phyloP scores from a whole-genome alignment of 2,329 filamentous ascomycete species.

The Claviceps purpurea region DNA sequence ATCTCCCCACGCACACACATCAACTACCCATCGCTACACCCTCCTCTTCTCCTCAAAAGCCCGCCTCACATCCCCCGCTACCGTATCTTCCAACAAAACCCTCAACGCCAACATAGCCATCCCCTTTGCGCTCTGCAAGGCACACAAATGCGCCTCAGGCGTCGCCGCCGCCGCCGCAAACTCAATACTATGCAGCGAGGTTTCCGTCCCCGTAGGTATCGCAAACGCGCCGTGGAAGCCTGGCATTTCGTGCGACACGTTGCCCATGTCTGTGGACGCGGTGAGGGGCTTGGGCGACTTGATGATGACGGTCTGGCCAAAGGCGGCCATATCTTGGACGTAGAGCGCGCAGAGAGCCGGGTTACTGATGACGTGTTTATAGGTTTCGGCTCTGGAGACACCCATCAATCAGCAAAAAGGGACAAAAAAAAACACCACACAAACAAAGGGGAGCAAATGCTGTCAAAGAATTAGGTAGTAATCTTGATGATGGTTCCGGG shows the following conservation, averaged over 20 bases:
- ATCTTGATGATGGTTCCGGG: no score
- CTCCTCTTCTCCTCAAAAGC: not conserved
- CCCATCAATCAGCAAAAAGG: not conserved
- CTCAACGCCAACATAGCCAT: slow-evolving; percentile 25
- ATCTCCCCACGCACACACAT: not conserved
- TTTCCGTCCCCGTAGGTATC: slow-evolving; percentile 24
- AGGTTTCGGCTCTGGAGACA: slow-evolving; percentile 19
- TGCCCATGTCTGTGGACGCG: slow-evolving; percentile 37
- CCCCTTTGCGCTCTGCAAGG: slow-evolving; percentile 30
- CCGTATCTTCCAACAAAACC: slow-evolving; percentile 14
- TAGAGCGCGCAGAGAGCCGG: slow-evolving; percentile 29
- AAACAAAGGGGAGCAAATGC: not conserved
- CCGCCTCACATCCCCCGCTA: not conserved
- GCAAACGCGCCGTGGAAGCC: slow-evolving; percentile 34
- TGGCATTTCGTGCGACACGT: slow-evolving; percentile 33
- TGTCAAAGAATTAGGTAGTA: not conserved
- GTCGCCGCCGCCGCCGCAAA: slow-evolving; percentile 32
- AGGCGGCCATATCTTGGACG: slow-evolving; percentile 27
- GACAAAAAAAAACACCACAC: not conserved
- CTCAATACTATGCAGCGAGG: slow-evolving; percentile 24
- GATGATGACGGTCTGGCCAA: slow-evolving; percentile 23
- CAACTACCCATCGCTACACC: not conserved
- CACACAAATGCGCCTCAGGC: slow-evolving; percentile 24
- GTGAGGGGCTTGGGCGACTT: slow-evolving; percentile 22
- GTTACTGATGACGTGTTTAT: slow-evolving; percentile 32